Conservation (phyloP, 2,329 filamentous ascomycete species). For the Fusarium sp. region DNA sequence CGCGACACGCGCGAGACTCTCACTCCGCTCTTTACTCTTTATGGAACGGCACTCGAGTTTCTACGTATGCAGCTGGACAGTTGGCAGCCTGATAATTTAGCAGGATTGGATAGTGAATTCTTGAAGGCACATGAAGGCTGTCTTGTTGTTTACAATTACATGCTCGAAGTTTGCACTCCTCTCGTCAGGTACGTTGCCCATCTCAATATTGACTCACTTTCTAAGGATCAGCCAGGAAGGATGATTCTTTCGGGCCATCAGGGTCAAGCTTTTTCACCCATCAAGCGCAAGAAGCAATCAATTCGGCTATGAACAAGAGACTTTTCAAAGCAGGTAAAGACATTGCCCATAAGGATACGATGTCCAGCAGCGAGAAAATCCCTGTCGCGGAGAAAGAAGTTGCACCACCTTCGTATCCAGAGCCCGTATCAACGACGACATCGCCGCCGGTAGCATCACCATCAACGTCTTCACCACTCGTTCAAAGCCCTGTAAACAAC, state of each 20-base stretch:
- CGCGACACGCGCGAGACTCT: background rate
- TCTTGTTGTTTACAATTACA: background rate
- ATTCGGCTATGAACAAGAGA: background rate
- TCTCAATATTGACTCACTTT: too few relatives aligned
- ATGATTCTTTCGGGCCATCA: background rate
- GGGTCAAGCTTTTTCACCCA: background rate
- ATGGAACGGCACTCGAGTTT: background rate
- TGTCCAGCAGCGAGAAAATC: background rate
- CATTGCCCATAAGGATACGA: accelerated
- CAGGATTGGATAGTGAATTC: background rate
- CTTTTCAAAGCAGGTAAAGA: background rate
- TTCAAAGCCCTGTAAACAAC: background rate
- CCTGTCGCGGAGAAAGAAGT: background rate
- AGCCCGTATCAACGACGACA: accelerated
- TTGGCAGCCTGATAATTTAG: background rate
- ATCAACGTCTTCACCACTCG: background rate
- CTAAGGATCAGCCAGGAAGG: background rate
- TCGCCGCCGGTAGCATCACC: background rate
- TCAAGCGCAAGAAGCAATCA: background rate
- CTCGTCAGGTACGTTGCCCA: background rate
- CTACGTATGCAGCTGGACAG: background rate
- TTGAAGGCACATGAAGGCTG: background rate
- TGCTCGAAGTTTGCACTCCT: background rate
- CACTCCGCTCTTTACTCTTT: background rate
- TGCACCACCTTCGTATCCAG: background rate